These are phyloP conservation scores for Aspergillus pseudoviridinutans DNA, from an alignment of 2,329 filamentous ascomycete species.

Conservation along the genomic window DNA sequence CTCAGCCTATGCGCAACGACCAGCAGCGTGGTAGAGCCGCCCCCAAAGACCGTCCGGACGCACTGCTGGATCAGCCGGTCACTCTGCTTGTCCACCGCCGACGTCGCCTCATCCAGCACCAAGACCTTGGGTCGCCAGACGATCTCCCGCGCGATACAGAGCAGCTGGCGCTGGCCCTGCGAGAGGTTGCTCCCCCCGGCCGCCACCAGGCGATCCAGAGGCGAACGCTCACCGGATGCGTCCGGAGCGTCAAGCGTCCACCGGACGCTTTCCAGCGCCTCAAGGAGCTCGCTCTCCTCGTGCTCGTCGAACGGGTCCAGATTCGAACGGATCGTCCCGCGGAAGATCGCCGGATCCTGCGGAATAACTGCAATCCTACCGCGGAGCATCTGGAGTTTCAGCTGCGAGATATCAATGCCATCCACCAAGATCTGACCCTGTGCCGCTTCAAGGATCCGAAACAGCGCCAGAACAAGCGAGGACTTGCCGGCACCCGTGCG, in stretches of 20 bases:
- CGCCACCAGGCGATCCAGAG: too few species aligned
- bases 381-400: conserved; percentile 54
- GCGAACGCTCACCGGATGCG: too few species aligned
- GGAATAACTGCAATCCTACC: conserved; percentile 74
- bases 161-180: conserved; percentile 26
- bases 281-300: conserved; percentile 63
- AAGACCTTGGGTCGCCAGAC: conserved; percentile 70
- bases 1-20: conserved; percentile 51
- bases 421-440: conserved; percentile 23
- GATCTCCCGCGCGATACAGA: conserved; percentile 44
- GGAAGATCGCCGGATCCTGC: conserved; percentile 77
- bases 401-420: conserved; percentile 45
- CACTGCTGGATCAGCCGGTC: conserved; percentile 69
- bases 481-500: conserved; percentile 29
- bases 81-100: conserved; percentile 72
- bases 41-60: conserved; percentile 64
- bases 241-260: conserved; percentile 51
- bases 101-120: conserved; percentile 76
- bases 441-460: conserved; percentile 22
- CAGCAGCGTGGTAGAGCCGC: conserved; percentile 58
- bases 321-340: conserved; percentile 71
- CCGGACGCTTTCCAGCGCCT: conserved; percentile 59
- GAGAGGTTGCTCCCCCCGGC: conserved; percentile 59
- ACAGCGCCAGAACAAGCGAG: conserved; percentile 22
- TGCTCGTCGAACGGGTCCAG: conserved; percentile 72